These are phyloP conservation scores for Sarocladium strictum DNA, from an alignment of 2,329 filamentous ascomycete genomes.

Conservation along the genomic window DNA sequence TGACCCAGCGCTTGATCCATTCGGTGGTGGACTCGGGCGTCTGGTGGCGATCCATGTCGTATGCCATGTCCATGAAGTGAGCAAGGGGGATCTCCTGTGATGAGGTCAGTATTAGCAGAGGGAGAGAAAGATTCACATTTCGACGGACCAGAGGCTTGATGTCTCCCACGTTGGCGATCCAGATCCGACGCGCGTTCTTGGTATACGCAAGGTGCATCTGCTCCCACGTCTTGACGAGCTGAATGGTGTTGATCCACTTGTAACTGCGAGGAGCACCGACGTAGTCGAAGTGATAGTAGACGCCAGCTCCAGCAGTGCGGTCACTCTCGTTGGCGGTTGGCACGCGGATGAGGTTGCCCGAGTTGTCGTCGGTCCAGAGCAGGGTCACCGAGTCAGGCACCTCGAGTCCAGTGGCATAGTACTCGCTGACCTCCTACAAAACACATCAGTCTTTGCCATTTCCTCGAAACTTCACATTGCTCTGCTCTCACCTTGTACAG, in stretches of 20 bases:
- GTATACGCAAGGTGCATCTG: constrained; percentile 46
- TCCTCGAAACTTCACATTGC: neutral
- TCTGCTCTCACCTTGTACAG: neutral
- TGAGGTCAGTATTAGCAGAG: neutral
- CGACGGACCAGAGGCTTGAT: constrained; percentile 43
- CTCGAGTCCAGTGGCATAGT: constrained; percentile 50
- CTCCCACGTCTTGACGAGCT: constrained; percentile 33
- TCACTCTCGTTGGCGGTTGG: constrained; percentile 46
- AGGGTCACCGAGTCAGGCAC: constrained; percentile 52
- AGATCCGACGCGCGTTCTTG: constrained; percentile 51
- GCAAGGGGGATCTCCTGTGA: constrained; percentile 45
- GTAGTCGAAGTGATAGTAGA: constrained; percentile 45
- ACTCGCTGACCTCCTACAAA: constrained; percentile 56
- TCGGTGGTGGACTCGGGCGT: constrained; percentile 31
- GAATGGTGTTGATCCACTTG: constrained; percentile 49
- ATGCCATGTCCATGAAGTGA: constrained; percentile 50
- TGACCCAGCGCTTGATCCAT: constrained; percentile 41
- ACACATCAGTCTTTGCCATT: constrained; percentile 52
- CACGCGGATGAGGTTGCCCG: constrained; percentile 50
- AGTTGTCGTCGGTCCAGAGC: constrained; percentile 57
- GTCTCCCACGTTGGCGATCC: constrained; percentile 61
- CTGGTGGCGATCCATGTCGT: constrained; percentile 34
- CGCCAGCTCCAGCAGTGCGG: constrained; percentile 50
- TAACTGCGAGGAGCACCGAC: constrained; percentile 27
- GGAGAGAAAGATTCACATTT: neutral